Percentiles rank a stretch among this genome's conserved stretches.
These are phyloP conservation scores for Daldinia bambusicola DNA, from an alignment of 495 filamentous ascomycete genomes.

Conservation along the genomic window DNA sequence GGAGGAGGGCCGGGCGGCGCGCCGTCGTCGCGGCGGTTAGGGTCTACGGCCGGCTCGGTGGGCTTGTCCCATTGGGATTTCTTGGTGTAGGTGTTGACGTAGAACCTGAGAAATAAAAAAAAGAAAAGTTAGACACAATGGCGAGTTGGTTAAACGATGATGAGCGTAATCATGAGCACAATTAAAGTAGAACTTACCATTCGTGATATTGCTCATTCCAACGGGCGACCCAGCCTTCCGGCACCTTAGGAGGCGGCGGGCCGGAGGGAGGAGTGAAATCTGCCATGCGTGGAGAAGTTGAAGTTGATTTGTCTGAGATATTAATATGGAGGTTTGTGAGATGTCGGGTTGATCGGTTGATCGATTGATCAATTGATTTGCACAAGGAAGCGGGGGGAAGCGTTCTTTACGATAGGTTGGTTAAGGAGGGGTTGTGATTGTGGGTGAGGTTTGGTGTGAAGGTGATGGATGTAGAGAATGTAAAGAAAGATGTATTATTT, in stretches of 20 bases:
- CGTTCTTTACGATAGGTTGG: background rate
- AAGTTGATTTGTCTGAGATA: constrained; percentile 17
- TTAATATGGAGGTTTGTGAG: constrained; percentile 11
- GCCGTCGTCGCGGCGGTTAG: constrained; percentile 46
- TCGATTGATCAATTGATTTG: constrained; percentile 19
- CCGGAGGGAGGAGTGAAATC: constrained; percentile 76
- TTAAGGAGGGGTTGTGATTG: constrained; percentile 21
- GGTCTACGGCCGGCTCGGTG: constrained; percentile 66
- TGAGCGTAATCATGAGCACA: background rate
- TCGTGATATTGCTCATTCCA: constrained; percentile 80
- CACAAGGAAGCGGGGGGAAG: constrained; percentile 21
- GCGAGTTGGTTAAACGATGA: background rate
- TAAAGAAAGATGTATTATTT: background rate
- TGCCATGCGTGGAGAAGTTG: constrained; percentile 55
- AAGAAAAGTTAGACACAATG: background rate
- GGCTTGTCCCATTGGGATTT: constrained; percentile 89
- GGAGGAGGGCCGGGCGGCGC: constrained; percentile 69
- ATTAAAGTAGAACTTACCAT: constrained; percentile 65
- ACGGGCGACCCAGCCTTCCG: constrained; percentile 86
- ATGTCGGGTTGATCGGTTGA: constrained; percentile 6
- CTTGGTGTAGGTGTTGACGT: constrained; percentile 85
- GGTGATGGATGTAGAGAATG: background rate
- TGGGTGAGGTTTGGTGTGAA: no score
- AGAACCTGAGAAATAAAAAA: constrained; percentile 70
- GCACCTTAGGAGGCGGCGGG: constrained; percentile 87